Conservation (phyloP, 2,329 filamentous ascomycete genomes). For the Myriosclerotinia duriaeana region DNA sequence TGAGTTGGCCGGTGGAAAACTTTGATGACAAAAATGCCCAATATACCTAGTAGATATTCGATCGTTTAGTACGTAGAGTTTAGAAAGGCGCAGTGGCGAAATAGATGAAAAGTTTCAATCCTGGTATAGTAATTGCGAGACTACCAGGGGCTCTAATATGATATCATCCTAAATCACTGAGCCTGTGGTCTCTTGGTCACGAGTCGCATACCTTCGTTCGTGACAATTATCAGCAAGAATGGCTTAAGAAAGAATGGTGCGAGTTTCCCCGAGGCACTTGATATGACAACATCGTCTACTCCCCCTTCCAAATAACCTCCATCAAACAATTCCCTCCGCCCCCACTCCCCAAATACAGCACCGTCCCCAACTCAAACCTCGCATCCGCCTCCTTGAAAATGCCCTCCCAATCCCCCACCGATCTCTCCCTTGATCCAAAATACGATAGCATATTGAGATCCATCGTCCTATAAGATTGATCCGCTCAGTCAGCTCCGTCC, state of each 20-base stretch:
- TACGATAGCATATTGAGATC: conserved; percentile 19
- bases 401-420: conserved; percentile 12
- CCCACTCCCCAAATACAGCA: background rate
- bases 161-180: too few species aligned
- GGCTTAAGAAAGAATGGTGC: too few species aligned
- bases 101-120: background rate
- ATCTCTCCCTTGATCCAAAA: conserved; percentile 17
- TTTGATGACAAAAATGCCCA: background rate
- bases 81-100: background rate
- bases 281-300: too few species aligned
- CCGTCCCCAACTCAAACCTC: conserved; percentile 2
- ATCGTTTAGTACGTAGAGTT: background rate
- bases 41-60: background rate
- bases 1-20: background rate
- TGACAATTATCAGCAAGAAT: too few species aligned
- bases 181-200: too few species aligned
- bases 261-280: too few species aligned
- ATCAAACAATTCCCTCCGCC: too few species aligned
- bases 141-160: too few species aligned
- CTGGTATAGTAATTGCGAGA: background rate
- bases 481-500: background rate
- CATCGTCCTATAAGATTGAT: background rate
- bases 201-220: too few species aligned
- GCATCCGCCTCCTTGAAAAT: conserved; percentile 11
- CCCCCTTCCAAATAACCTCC: too few species aligned